Evolutionary conservation across 306 rosid genomes (phyloP).

Genomic region (Carpinus viminea): DNA sequence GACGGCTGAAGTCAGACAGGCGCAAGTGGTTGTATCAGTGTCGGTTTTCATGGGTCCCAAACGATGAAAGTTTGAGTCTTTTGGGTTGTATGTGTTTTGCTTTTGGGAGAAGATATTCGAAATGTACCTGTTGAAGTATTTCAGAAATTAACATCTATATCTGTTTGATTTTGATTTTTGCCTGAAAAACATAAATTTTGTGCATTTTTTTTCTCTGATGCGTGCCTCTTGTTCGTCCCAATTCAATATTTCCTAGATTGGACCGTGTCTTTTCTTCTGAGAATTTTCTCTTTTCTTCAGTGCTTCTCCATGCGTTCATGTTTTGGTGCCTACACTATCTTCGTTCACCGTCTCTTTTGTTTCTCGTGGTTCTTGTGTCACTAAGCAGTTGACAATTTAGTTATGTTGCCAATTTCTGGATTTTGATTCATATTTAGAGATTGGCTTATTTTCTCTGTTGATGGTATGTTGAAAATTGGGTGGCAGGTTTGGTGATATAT

Average conservation of each 20-base stretch:
- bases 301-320: not conserved
- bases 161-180: not conserved
- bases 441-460: not conserved
- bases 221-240: not conserved
- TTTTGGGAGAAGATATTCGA: not conserved
- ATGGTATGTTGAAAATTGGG: not conserved
- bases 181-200: not conserved
- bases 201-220: not conserved
- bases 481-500: constrained; percentile 2
- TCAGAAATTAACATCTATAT: not conserved
- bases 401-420: not conserved
- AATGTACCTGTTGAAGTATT: constrained; percentile 9
- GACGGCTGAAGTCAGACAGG: constrained; percentile 17
- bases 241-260: not conserved
- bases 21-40: constrained; percentile 4
- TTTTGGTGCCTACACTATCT: not conserved
- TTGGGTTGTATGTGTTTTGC: not conserved
- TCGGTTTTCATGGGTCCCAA: constrained; percentile 8
- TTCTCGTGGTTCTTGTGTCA: not conserved
- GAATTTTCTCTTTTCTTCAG: constrained; percentile 1
- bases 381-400: not conserved
- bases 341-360: not conserved
- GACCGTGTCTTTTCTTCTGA: not conserved
- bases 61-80: constrained; percentile 21
- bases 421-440: not conserved